Evolutionary conservation across 441 rosid genomes (phyloP), one percentile per base, ranked within the genome.

Genomic region (Cnidoscolus chayamansa): DNA sequence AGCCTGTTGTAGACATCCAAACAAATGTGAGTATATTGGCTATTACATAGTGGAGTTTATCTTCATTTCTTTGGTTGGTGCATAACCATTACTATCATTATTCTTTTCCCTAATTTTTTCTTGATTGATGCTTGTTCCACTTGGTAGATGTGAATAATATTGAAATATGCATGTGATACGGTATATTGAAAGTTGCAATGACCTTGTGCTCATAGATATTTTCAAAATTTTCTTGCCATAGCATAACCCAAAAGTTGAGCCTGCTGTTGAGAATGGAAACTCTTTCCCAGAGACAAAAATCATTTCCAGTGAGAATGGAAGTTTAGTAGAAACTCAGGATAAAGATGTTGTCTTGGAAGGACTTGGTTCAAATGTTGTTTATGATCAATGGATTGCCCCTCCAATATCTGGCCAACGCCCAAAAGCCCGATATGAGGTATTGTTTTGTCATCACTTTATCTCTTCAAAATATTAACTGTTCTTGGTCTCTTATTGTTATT

Each of bases 381-480:
- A 92, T 81, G 98, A 92, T 84, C 90, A 90, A 79, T 96, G 99
- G 99, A 82, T 79, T 79, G 78, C 80, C 62, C 97, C 97, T 74
- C 86, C 85, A 70, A 80, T 84, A 82, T 90, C 91, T 67, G 97
- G 99, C 55, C 97, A 84, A 80, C 79, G 55, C 54, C 99, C 99
- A 62, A 96, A 84, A 85, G 85, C 97, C 74, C 94, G 98, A 68
- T 96, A 96, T 64, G 98, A 93, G 97, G 99, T 93, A 77, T 73
- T 58, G 56, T 47, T 48, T 45, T 45, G 75, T 16, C 25, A n/a
- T 32, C 55, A 63, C 17, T 35, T 2, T 13, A 50, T 62, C 69
- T 63, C 77, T 72, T 60, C 72, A 30, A 48, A 72, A 63, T 67
- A 45, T 73, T 60, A 49, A 30, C 17, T 51, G 57, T 50, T 53